These are phyloP conservation scores for Jamesozyma gamospora DNA, from an alignment of 805 yeast genomes.

Conservation along the genomic window DNA sequence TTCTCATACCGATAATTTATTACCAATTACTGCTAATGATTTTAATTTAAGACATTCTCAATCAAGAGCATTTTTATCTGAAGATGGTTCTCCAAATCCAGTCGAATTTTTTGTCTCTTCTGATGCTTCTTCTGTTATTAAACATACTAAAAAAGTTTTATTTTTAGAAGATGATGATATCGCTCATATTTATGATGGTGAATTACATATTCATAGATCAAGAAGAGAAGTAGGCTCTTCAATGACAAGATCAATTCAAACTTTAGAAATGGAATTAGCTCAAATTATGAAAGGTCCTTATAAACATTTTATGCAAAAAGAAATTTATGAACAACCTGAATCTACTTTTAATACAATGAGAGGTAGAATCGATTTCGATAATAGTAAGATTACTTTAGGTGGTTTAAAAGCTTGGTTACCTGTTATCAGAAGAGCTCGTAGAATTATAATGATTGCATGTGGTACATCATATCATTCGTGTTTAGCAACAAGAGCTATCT, in stretches of 20 bases:
- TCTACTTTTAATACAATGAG: conserved; percentile 98
- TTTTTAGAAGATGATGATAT: conserved; percentile 97
- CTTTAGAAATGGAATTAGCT: conserved; percentile 91
- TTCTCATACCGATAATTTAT: conserved; percentile 19
- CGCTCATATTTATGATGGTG: conserved; percentile 97
- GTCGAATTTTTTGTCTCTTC: conserved; percentile 93
- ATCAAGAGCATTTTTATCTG: conserved; percentile 93
- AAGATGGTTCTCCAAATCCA: conserved; percentile 86
- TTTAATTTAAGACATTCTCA: conserved; percentile 70
- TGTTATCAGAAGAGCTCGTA: conserved; percentile 85
- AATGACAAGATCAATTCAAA: conserved; percentile 92
- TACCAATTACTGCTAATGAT: conserved; percentile 49
- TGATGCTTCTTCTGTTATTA: conserved; percentile 93
- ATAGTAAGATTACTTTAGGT: conserved; percentile 69
- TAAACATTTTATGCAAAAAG: conserved; percentile 97
- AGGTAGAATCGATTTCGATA: conserved; percentile 92
- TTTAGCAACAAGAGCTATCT: conserved; percentile 89
- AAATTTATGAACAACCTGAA: conserved; percentile 97
- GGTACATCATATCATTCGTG: conserved; percentile 99
- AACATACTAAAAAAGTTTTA: conserved; percentile 93
- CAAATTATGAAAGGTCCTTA: conserved; percentile 97
- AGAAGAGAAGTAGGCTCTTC: conserved; percentile 79
- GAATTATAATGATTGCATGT: conserved; percentile 97
- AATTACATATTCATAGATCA: conserved; percentile 95
- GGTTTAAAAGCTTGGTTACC: conserved; percentile 80